Evolutionary conservation across 306 rosid species (phyloP), one percentile per base, ranked within the genome.

Genomic region (Hylodesmum podocarpum): DNA sequence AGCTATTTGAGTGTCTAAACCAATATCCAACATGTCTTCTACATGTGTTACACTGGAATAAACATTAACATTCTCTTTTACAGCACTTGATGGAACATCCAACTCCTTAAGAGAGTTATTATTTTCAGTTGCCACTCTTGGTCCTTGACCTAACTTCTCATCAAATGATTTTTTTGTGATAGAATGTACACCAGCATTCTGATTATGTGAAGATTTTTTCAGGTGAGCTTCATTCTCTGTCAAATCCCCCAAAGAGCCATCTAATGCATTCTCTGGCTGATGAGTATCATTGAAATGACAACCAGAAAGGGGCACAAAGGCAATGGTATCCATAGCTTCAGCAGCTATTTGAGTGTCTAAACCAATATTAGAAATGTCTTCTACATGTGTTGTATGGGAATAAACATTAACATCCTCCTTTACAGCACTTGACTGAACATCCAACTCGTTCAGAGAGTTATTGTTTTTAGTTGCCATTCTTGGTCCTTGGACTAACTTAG

Each of bases 271-370:
- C 55, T 59, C 76, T 34, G 71, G 81, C 40, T 67, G 86, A 51
- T 58, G 62, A 68, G 72, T 63, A 84, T 71, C 80, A 51, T 58
- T 44, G 43, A 62, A 68, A 37, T 50, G 69, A 58, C 37, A 53
- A 54, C 72, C 75, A 24, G 53, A 18, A 41, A 72, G 73, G 73
- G 63, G 71, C 3, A 67, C 80, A 76, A 28, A 46, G 65, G 96
- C 91, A 55, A 92, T 85, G 73, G 87, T 89, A 71, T 87, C 86
- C 84, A 90, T 90, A 16, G 92, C 96, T 83, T 92, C 93, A 46
- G 84, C 97, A 76, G 97, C 97, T 39, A 92, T 82, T 82, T 92
- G 97, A 67, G 97, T 90, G 85, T 83, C 70, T 46, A 90, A 85
- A 74, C 92, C 96, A 74, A 92, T 65, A 71, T 84, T 88, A 72